Percentiles rank a stretch among this genome's conserved stretches.
Conservation (phyloP, 2,329 filamentous ascomycete genomes). For the Phyllosticta citribraziliensis region DNA sequence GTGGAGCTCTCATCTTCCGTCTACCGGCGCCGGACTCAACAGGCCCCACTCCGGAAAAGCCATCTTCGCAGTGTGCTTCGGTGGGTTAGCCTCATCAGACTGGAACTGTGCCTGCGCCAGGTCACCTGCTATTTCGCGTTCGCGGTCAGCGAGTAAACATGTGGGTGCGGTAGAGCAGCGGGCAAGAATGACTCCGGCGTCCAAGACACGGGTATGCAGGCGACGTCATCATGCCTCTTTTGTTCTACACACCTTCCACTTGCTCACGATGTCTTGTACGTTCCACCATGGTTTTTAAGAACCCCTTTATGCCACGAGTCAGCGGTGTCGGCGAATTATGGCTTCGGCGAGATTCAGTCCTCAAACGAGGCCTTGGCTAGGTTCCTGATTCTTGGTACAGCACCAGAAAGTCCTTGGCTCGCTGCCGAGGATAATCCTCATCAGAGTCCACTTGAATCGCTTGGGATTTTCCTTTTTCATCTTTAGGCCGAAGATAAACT, state of each 20-base stretch:
- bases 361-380: not conserved
- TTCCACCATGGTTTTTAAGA: not conserved
- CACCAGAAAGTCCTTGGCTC: not conserved
- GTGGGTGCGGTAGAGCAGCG: not conserved
- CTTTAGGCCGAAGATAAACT: not conserved
- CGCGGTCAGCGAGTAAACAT: not conserved
- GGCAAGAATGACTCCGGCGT: not conserved
- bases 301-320: not conserved
- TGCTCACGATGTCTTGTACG: not conserved
- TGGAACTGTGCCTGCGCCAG: not conserved
- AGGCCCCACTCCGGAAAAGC: not conserved
- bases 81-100: not conserved
- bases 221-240: not conserved
- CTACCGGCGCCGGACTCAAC: not conserved
- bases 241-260: not conserved
- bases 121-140: not conserved
- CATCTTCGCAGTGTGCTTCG: not conserved
- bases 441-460: not conserved
- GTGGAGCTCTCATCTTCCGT: not conserved
- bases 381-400: not conserved
- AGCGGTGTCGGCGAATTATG: not conserved
- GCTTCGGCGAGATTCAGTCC: not conserved
- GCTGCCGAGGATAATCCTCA: not conserved
- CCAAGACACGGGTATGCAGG: not conserved
- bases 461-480: not conserved